Evolutionary conservation across 2,329 filamentous ascomycete genomes (phyloP).

Genomic region (Colletotrichum navitas): DNA sequence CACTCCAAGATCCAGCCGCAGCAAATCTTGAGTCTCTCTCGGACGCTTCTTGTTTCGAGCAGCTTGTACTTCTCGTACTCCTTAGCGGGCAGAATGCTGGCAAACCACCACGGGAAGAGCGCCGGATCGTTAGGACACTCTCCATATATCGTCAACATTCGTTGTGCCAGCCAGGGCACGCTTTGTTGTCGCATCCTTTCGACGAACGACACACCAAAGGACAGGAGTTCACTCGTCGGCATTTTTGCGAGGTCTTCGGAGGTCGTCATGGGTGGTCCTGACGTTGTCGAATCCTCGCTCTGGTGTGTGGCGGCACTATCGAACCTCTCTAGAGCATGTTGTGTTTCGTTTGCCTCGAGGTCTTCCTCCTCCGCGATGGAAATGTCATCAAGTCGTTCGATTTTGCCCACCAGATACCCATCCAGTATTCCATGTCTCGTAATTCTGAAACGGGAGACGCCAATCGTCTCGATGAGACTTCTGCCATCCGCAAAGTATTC

Average conservation of each 20-base stretch:
- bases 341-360: constrained; percentile 77
- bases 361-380: constrained; percentile 83
- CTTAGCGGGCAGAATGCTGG: constrained; percentile 80
- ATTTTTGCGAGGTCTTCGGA: constrained; percentile 62
- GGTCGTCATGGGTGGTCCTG: constrained; percentile 35
- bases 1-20: constrained; percentile 82
- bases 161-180: constrained; percentile 80
- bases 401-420: constrained; percentile 81
- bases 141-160: constrained; percentile 81
- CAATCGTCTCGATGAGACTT: constrained; percentile 83
- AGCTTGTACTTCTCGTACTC: constrained; percentile 85
- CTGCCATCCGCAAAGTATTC: constrained; percentile 83
- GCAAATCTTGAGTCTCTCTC: constrained; percentile 86
- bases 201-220: constrained; percentile 76
- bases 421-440: constrained; percentile 74
- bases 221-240: constrained; percentile 78
- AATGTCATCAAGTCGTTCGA: constrained; percentile 86
- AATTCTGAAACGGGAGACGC: constrained; percentile 82
- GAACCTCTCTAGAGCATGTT: constrained; percentile 27
- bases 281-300: constrained; percentile 23
- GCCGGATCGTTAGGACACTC: constrained; percentile 81
- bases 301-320: constrained; percentile 34
- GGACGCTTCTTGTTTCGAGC: constrained; percentile 79
- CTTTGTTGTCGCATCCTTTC: constrained; percentile 75
- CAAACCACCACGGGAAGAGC: constrained; percentile 91